Evolutionary conservation across 768 basidiomycete genomes (phyloP), one percentile per base, ranked within the genome.

Genomic region (Dacryopinax primogenitus): DNA sequence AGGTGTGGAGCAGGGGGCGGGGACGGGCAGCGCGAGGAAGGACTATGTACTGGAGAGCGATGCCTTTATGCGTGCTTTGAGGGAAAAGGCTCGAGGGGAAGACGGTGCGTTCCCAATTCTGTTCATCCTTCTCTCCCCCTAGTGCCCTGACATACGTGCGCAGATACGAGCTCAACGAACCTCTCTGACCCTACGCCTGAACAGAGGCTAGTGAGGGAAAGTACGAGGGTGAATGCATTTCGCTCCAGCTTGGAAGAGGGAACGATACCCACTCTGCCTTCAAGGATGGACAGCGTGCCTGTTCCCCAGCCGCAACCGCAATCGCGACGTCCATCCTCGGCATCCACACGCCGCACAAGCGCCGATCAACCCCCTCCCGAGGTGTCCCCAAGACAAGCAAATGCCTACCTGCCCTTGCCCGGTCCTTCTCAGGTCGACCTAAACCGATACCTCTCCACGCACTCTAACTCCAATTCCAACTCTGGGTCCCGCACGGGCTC

Each of bases 401-500:
- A 79, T 83, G 71, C 81, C 84, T 30, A 76, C 83, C 7, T 78
- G n/a, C n/a, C 78, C 21, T 82, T 84, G 34, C 67, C 83, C 28
- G 83, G 81, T 26, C 66, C 66, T 18, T 34, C 70, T 33, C 69
- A 70, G 37, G 71, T 71, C 47, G 92, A 93, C 72, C 79, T 93
- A 47, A 90, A 88, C 71, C 87, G 93, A 28, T 91, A 90, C 71
- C 90, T 94, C 9, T 94, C 92, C 74, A 75, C 68, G 68, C 67
- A 30, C 74, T 74, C n/a, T 70, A 72, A 21, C 51, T 30, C 45
- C 11, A 21, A 9, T 21, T 37, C 36, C 36, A 37, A 9, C 36
- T 18, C 41, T 18, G 3, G 18, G 18, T 15, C 41, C 7, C 41
- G 41, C 74, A 75, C 68, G 68, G 67, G 30, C 74, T 73, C 18